Evolutionary conservation across 1,284 basidiomycete species (phyloP).

Genomic region (Sparassis latifolia): DNA sequence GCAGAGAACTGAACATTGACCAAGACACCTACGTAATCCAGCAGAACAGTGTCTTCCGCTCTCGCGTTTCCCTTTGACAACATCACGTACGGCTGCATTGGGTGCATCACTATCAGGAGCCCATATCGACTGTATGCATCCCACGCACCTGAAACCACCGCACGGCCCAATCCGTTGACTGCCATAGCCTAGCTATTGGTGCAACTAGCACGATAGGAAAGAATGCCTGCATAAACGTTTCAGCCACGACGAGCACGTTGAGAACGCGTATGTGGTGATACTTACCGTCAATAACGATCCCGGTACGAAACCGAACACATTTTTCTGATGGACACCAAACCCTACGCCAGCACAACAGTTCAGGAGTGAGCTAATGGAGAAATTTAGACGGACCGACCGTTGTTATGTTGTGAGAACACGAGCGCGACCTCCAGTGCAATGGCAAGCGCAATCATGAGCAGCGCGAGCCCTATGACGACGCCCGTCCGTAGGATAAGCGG

Average conservation of each 20-base stretch:
- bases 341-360: not conserved
- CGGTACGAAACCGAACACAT: not conserved
- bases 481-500: not conserved
- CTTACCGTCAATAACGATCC: not conserved
- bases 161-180: conserved; percentile 17
- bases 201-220: conserved; percentile 43
- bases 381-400: not conserved
- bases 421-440: not conserved
- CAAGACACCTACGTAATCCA: conserved; percentile 49
- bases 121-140: no score
- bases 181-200: conserved; percentile 17
- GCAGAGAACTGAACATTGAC: not conserved
- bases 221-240: conserved; percentile 38
- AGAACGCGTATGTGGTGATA: not conserved
- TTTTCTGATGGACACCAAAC: not conserved
- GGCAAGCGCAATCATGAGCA: not conserved
- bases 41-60: conserved; percentile 48
- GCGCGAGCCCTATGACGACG: not conserved
- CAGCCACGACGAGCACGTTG: no score
- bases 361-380: no score
- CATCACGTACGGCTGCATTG: conserved; percentile 44
- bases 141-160: conserved; percentile 26
- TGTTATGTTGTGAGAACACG: not conserved
- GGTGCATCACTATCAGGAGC: not conserved
- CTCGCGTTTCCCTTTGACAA: conserved; percentile 41